Conservation (phyloP, 2,329 filamentous ascomycete species). For the Aspergillus ochraceus region DNA sequence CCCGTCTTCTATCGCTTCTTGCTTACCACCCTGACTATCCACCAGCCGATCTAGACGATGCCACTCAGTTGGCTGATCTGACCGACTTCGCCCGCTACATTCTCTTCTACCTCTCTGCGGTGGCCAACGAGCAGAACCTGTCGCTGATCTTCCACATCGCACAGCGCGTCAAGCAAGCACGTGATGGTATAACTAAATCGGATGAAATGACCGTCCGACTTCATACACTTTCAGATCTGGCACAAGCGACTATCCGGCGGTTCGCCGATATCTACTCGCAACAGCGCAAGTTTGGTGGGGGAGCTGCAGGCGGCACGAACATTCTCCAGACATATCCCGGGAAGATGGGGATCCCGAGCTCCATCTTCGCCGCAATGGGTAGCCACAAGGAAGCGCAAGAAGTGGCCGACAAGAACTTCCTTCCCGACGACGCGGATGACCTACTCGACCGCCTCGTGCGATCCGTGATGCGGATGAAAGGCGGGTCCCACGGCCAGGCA, state of each 20-base stretch:
- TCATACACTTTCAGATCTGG: constrained; percentile 84
- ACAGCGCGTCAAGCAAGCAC: constrained; percentile 86
- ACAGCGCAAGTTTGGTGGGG: constrained; percentile 50
- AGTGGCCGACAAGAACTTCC: constrained; percentile 81
- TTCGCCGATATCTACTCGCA: constrained; percentile 86
- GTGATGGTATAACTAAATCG: constrained; percentile 69
- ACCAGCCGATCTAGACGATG: constrained; percentile 34
- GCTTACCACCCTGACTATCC: constrained; percentile 91
- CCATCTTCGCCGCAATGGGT: constrained; percentile 73
- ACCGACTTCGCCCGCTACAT: constrained; percentile 85
- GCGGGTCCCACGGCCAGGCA: constrained; percentile 27
- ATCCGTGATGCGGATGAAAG: constrained; percentile 62
- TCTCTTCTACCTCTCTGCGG: constrained; percentile 78
- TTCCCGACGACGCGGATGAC: constrained; percentile 75
- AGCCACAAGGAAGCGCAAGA: constrained; percentile 78
- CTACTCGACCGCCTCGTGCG: constrained; percentile 76
- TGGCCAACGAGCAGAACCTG: constrained; percentile 84
- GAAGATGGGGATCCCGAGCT: constrained; percentile 77
- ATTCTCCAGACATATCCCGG: constrained; percentile 78
- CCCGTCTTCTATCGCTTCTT: constrained; percentile 79
- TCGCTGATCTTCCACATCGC: constrained; percentile 88
- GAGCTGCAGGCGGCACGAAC: constrained; percentile 35
- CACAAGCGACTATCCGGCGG: constrained; percentile 76
- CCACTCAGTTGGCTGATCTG: constrained; percentile 58
- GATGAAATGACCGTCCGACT: constrained; percentile 53